Conservation (phyloP, 495 filamentous ascomycete species). For the Delitschia confertaspora region DNA sequence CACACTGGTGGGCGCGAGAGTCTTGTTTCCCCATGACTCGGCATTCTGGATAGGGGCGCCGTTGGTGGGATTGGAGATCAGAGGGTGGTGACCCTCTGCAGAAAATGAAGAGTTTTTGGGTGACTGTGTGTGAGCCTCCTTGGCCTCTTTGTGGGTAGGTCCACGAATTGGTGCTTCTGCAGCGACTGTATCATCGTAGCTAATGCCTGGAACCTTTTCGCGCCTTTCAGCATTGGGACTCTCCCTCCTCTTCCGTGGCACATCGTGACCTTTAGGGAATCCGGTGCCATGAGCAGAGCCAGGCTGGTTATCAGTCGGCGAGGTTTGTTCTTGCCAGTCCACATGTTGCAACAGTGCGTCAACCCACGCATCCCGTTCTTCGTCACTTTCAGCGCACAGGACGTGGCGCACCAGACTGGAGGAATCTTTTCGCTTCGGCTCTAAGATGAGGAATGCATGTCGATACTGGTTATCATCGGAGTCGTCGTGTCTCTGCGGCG, state of each 20-base stretch:
- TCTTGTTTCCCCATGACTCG: constrained; percentile 78
- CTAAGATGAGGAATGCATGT: constrained; percentile 88
- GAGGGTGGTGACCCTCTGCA: constrained; percentile 27
- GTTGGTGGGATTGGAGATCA: constrained; percentile 81
- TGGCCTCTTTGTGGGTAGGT: constrained; percentile 33
- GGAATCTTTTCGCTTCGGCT: constrained; percentile 95
- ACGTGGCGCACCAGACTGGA: constrained; percentile 86
- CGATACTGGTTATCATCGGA: constrained; percentile 90
- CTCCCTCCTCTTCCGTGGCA: constrained; percentile 31
- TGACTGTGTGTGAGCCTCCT: constrained; percentile 35
- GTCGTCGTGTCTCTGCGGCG: constrained; percentile 53
- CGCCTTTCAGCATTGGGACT: constrained; percentile 24
- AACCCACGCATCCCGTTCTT: constrained; percentile 90
- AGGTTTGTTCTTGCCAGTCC: constrained; percentile 48
- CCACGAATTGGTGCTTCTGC: constrained; percentile 60
- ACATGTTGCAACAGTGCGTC: constrained; percentile 82
- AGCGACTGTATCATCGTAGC: constrained; percentile 73
- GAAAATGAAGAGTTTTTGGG: constrained; percentile 23
- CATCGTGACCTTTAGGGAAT: constrained; percentile 13
- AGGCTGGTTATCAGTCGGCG: constrained; percentile 37
- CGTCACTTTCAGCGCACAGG: constrained; percentile 87
- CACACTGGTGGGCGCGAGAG: constrained; percentile 39
- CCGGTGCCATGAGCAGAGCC: constrained; percentile 17
- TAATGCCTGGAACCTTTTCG: constrained; percentile 63
- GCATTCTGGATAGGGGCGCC: constrained; percentile 76